Evolutionary conservation across 306 rosid genomes (phyloP).

Genomic region (Crotalaria pallida): DNA sequence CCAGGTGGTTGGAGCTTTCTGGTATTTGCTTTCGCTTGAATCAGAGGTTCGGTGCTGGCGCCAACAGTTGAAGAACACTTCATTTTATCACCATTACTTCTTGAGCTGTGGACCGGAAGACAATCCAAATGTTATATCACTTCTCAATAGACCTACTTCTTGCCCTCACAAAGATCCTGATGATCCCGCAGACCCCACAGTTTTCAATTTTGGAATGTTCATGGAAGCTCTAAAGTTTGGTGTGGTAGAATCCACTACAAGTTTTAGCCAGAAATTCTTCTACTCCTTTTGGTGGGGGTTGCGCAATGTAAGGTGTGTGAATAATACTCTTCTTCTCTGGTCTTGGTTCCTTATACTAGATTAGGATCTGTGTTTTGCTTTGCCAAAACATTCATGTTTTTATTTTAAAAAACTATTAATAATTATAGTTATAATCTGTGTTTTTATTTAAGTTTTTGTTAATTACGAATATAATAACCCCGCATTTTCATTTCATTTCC

Average conservation of each 20-base stretch:
- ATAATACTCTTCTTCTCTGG: slow-evolving; percentile 5
- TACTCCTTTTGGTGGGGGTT: slow-evolving; percentile 97
- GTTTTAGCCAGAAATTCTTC: slow-evolving; percentile 51
- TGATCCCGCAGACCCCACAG: background rate
- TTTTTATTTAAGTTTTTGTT: too few species aligned
- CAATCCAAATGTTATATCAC: fast-evolving
- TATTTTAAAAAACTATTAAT: too few species aligned
- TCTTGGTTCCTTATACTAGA: too few species aligned
- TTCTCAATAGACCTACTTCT: background rate
- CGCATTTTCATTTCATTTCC: too few species aligned
- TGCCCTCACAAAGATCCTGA: slow-evolving; percentile 39
- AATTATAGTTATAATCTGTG: too few species aligned
- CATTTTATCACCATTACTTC: background rate
- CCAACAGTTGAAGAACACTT: background rate
- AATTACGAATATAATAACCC: too few species aligned
- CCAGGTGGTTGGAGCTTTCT: slow-evolving; percentile 78
- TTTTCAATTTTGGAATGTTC: slow-evolving; percentile 66
- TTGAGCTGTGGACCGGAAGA: slow-evolving; percentile 23
- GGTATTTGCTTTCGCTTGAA: slow-evolving; percentile 75
- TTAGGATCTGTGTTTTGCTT: too few species aligned
- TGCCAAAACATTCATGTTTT: slow-evolving; percentile 3
- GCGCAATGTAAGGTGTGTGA: slow-evolving; percentile 60
- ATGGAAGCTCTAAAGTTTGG: slow-evolving; percentile 42
- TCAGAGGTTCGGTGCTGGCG: slow-evolving; percentile 58
- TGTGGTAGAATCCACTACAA: slow-evolving; percentile 23